phyloP scores from a whole-genome alignment of 441 rosid genomes.

The Arabidopsis hybrid region DNA sequence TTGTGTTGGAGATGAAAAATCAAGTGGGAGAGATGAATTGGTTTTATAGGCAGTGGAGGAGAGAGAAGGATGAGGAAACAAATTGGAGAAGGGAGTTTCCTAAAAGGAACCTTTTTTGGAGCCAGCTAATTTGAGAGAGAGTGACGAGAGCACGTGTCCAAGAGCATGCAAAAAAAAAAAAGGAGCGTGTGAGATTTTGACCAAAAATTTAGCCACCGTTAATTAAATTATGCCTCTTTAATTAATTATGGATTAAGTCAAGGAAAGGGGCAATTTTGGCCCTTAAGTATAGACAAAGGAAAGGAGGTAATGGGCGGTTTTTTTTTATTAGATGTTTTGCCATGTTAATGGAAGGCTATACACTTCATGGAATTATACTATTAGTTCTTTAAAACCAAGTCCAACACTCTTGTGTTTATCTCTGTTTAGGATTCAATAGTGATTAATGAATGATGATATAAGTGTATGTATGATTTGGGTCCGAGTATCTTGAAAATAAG shows the following conservation, averaged over 20 bases:
- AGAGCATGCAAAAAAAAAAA: slow-evolving; percentile 39
- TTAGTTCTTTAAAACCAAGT: slow-evolving; percentile 9
- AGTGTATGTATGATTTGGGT: background rate
- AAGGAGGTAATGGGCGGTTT: slow-evolving; percentile 35
- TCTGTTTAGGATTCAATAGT: background rate
- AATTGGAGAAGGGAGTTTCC: slow-evolving; percentile 36
- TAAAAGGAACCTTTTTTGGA: slow-evolving; percentile 26
- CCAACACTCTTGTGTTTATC: slow-evolving; percentile 25
- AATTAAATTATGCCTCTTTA: slow-evolving; percentile 2
- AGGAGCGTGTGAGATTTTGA: slow-evolving; percentile 44
- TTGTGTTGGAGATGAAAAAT: slow-evolving; percentile 28
- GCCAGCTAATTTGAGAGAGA: slow-evolving; percentile 38
- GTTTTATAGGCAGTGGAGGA: slow-evolving; percentile 42
- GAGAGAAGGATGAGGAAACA: slow-evolving; percentile 7
- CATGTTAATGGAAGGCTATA: slow-evolving; percentile 13
- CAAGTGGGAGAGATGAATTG: slow-evolving; percentile 36
- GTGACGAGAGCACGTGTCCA: slow-evolving; percentile 47
- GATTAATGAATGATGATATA: too few relatives aligned
- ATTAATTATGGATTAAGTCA: slow-evolving; percentile 24
- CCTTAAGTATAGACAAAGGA: slow-evolving; percentile 41
- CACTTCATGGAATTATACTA: slow-evolving; percentile 23
- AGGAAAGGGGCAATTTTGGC: slow-evolving; percentile 47
- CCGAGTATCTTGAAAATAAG: background rate
- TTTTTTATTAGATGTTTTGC: slow-evolving; percentile 19
- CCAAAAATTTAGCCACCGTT: slow-evolving; percentile 36